These are phyloP conservation scores for Aspergillus nanangensis DNA, from an alignment of 495 filamentous ascomycete genomes.

Conservation along the genomic window DNA sequence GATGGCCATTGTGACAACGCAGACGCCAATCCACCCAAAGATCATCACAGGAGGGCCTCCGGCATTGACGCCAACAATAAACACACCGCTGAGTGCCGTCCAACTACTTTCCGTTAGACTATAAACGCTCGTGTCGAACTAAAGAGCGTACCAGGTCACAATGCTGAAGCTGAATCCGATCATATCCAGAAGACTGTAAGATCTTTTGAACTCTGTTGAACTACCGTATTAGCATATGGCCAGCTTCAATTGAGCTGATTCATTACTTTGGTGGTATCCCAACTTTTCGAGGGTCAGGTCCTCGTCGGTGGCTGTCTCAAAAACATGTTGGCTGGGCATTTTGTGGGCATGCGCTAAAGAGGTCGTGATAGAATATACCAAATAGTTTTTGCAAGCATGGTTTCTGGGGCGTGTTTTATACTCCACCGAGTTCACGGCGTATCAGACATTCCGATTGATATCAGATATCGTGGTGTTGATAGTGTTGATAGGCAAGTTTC, in stretches of 20 bases:
- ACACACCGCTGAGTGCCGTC: conserved; percentile 51
- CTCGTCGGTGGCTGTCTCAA: conserved; percentile 22
- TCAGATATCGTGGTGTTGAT: background rate
- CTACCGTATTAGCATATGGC: conserved; percentile 5
- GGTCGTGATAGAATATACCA: background rate
- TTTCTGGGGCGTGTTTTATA: too few species aligned
- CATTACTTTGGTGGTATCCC: conserved; percentile 43
- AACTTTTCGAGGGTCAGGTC: conserved; percentile 36
- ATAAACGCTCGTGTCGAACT: background rate
- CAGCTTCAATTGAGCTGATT: background rate
- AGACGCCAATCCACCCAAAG: conserved; percentile 51
- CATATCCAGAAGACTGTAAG: conserved; percentile 56
- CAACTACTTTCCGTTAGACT: conserved; percentile 41
- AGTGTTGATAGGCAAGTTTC: too few species aligned
- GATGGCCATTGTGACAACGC: conserved; percentile 45
- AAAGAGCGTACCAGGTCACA: conserved; percentile 41
- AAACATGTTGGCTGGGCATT: conserved; percentile 15
- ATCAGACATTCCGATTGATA: background rate
- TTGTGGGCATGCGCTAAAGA: background rate
- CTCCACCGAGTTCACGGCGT: too few species aligned
- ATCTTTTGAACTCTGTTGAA: conserved; percentile 48
- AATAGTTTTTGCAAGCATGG: too few species aligned
- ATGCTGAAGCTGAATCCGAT: conserved; percentile 57
- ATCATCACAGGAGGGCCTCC: conserved; percentile 57
- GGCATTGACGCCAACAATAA: conserved; percentile 51